Evolutionary conservation across 2,329 filamentous ascomycete species (phyloP).

Genomic region (Fusarium succisae): DNA sequence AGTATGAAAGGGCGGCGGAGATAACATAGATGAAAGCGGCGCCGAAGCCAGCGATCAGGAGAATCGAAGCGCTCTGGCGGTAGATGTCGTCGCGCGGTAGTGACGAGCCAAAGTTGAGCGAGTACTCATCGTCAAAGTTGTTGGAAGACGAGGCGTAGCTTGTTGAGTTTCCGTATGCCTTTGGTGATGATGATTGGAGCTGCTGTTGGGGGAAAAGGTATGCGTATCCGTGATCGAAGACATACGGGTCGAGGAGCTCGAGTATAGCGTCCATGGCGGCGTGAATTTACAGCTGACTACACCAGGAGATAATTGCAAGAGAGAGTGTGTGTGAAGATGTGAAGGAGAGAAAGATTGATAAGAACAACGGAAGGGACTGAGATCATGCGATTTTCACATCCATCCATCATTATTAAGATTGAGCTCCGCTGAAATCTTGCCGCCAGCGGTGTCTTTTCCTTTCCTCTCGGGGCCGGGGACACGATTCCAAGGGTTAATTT

Average conservation of each 20-base stretch:
- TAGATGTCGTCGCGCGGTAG: slow-evolving; percentile 54
- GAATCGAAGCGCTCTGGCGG: slow-evolving; percentile 51
- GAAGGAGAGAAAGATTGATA: slow-evolving; percentile 15
- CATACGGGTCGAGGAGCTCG: slow-evolving; percentile 53
- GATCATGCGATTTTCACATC: slow-evolving; percentile 18
- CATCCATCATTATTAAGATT: slow-evolving; percentile 19
- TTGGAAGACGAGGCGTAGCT: slow-evolving; percentile 19
- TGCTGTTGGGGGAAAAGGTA: slow-evolving; percentile 47
- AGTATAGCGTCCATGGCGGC: slow-evolving; percentile 50
- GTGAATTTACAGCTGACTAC: background rate
- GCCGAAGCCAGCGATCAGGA: slow-evolving; percentile 52
- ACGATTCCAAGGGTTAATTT: slow-evolving; percentile 19
- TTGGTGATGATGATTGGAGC: slow-evolving; percentile 7
- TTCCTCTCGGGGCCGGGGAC: background rate
- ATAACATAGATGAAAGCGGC: slow-evolving; percentile 66
- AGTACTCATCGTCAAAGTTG: slow-evolving; percentile 23
- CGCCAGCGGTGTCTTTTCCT: slow-evolving; percentile 4
- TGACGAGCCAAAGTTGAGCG: slow-evolving; percentile 41
- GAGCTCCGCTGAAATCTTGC: slow-evolving; percentile 21
- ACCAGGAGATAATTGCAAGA: background rate
- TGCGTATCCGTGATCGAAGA: slow-evolving; percentile 54
- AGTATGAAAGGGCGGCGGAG: slow-evolving; percentile 75
- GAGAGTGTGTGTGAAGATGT: background rate
- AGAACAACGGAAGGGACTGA: background rate
- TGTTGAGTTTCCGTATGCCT: slow-evolving; percentile 22